phyloP scores from a whole-genome alignment of 2,329 filamentous ascomycete genomes.

The Penicillium sp. region DNA sequence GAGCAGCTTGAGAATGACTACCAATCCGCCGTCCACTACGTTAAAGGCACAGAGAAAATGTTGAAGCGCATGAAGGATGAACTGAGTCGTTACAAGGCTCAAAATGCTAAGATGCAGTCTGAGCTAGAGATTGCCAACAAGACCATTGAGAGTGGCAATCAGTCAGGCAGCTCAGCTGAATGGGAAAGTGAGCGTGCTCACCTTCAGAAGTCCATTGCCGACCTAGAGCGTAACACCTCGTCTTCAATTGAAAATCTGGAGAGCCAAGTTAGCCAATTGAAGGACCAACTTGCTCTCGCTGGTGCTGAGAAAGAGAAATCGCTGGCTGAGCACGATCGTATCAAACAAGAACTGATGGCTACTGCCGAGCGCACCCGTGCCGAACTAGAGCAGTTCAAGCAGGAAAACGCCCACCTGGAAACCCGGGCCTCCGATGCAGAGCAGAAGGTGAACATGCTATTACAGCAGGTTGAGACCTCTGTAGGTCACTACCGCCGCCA shows the following conservation, averaged over 20 bases:
- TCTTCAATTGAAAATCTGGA: constrained; percentile 69
- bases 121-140: constrained; percentile 72
- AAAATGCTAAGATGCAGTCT: constrained; percentile 78
- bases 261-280: constrained; percentile 66
- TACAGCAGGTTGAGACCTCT: constrained; percentile 91
- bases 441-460: constrained; percentile 84
- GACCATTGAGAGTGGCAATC: constrained; percentile 43
- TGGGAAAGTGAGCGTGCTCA: constrained; percentile 74
- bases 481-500: constrained; percentile 92
- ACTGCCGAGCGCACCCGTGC: constrained; percentile 57
- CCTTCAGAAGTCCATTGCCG: constrained; percentile 68
- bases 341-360: constrained; percentile 57
- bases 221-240: constrained; percentile 68
- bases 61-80: constrained; percentile 98
- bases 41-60: constrained; percentile 99
- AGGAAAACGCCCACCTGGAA: constrained; percentile 79
- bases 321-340: constrained; percentile 56
- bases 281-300: constrained; percentile 65
- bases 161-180: constrained; percentile 51
- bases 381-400: constrained; percentile 78
- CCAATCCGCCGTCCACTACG: constrained; percentile 95
- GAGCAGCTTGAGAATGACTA: constrained; percentile 95
- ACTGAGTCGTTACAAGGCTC: constrained; percentile 84
- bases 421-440: constrained; percentile 85
- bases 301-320: constrained; percentile 69